Conservation (phyloP, 768 basidiomycete genomes). For the Agaricus subrufescens region DNA sequence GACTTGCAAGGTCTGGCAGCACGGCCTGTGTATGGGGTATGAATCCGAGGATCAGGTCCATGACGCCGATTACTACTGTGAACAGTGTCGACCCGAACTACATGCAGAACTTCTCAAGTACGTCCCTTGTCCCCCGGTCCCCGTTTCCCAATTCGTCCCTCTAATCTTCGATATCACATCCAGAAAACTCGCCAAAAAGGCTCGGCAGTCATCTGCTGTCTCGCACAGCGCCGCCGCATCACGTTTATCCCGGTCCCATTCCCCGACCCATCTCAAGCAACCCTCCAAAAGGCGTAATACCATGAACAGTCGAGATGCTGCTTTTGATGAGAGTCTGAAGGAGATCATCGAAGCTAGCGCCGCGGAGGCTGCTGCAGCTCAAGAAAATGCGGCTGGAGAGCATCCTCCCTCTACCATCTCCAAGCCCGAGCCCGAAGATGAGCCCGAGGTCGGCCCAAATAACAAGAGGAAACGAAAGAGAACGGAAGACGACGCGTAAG, state of each 20-base stretch:
- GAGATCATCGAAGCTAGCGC: slow-evolving; percentile 73
- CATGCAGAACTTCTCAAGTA: slow-evolving; percentile 82
- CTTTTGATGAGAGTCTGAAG: slow-evolving; percentile 84
- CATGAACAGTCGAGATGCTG: slow-evolving; percentile 96
- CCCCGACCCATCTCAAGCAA: slow-evolving; percentile 57
- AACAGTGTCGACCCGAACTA: slow-evolving; percentile 83
- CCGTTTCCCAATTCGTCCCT: slow-evolving; percentile 11
- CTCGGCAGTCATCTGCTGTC: slow-evolving; percentile 59
- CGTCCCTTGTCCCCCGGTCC: slow-evolving; percentile 19
- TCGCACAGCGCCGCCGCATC: slow-evolving; percentile 46
- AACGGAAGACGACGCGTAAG: slow-evolving; percentile 67
- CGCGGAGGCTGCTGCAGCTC: slow-evolving; percentile 57
- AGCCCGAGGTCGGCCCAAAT: slow-evolving; percentile 33
- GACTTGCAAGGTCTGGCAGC: slow-evolving; percentile 96
- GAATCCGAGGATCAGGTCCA: slow-evolving; percentile 70
- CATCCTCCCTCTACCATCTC: slow-evolving; percentile 30
- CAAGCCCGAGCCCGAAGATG: slow-evolving; percentile 42
- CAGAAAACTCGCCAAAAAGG: slow-evolving; percentile 61
- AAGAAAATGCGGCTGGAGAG: slow-evolving; percentile 31
- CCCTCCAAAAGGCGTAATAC: slow-evolving; percentile 89
- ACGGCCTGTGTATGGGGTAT: slow-evolving; percentile 94
- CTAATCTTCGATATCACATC: slow-evolving; percentile 1
- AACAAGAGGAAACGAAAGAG: slow-evolving; percentile 74
- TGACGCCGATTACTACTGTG: slow-evolving; percentile 88
- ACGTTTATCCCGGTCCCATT: slow-evolving; percentile 73